phyloP scores from a whole-genome alignment of 192 early-diverging fungal genomes.

The Phlyctochytrium arcticum region DNA sequence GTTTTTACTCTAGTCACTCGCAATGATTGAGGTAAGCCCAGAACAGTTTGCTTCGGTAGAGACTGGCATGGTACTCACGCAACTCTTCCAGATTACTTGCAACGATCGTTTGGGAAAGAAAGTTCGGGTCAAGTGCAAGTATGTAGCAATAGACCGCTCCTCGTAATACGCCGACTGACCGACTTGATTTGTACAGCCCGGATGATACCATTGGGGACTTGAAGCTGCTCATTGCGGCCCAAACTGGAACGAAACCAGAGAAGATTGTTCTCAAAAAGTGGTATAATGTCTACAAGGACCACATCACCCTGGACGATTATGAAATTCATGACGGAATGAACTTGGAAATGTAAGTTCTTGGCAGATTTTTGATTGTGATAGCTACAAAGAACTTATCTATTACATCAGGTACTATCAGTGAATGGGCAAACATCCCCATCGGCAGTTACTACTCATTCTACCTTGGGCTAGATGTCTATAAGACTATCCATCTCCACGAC shows the following conservation, averaged over 20 bases:
- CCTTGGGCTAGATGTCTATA: constrained; percentile 16
- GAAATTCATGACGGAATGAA: constrained; percentile 89
- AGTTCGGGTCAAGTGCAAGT: constrained; percentile 83
- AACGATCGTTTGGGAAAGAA: constrained; percentile 92
- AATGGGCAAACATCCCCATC: neutral
- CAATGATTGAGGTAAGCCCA: too few relatives aligned
- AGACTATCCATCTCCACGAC: constrained; percentile 41
- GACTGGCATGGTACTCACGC: too few relatives aligned
- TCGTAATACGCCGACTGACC: neutral
- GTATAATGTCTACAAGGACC: constrained; percentile 81
- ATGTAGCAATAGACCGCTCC: constrained; percentile 14
- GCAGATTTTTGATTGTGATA: neutral
- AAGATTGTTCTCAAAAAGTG: constrained; percentile 91
- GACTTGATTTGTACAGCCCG: constrained; percentile 35
- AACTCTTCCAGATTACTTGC: constrained; percentile 55
- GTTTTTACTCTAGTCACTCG: too few relatives aligned
- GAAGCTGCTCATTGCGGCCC: constrained; percentile 81
- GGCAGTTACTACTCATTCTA: too few relatives aligned
- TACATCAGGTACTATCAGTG: constrained; percentile 11
- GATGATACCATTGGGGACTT: constrained; percentile 81
- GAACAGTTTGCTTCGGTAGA: too few relatives aligned
- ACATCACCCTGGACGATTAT: constrained; percentile 86
- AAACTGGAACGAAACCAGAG: constrained; percentile 81
- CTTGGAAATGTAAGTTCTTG: constrained; percentile 71
- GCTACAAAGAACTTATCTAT: neutral